phyloP scores from a whole-genome alignment of 2,329 filamentous ascomycete genomes.

The Aspergillus fumigatus region DNA sequence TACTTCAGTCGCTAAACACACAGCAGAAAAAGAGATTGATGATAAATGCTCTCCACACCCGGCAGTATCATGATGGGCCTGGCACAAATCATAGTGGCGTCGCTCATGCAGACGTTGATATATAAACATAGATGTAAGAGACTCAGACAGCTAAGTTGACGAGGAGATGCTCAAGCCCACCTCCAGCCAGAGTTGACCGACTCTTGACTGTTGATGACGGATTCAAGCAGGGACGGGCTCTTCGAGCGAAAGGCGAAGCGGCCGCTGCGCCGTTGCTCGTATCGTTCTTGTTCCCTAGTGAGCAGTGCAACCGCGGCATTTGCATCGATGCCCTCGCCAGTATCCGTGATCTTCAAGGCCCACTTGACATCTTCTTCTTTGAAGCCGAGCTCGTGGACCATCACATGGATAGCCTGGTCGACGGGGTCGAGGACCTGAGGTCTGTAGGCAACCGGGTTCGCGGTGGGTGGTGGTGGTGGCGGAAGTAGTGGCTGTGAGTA shows the following conservation, averaged over 20 bases:
- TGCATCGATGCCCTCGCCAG: constrained; percentile 54
- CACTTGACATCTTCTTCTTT: constrained; percentile 51
- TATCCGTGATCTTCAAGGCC: constrained; percentile 56
- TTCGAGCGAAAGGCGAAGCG: constrained; percentile 13
- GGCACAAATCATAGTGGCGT: not conserved
- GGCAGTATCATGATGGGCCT: not conserved
- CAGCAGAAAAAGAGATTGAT: not conserved
- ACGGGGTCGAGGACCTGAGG: constrained; percentile 47
- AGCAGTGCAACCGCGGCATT: constrained; percentile 55
- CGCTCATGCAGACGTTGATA: not conserved
- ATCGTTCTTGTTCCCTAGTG: constrained; percentile 36
- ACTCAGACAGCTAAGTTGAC: not conserved
- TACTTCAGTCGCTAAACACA: not conserved
- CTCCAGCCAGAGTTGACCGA: constrained; percentile 33
- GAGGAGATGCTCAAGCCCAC: constrained; percentile 29
- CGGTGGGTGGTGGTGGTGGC: constrained; percentile 10
- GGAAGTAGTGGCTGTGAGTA: constrained; percentile 7
- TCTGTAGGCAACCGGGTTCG: not conserved
- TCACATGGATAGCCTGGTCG: constrained; percentile 52
- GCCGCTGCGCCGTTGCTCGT: constrained; percentile 14
- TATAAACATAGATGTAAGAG: not conserved
- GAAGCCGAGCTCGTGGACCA: constrained; percentile 58
- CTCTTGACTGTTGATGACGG: constrained; percentile 22
- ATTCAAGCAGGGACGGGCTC: constrained; percentile 17
- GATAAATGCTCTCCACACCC: not conserved